Evolutionary conservation across 495 filamentous ascomycete genomes (phyloP).

Genomic region (Astrothelium subdiscretum): DNA sequence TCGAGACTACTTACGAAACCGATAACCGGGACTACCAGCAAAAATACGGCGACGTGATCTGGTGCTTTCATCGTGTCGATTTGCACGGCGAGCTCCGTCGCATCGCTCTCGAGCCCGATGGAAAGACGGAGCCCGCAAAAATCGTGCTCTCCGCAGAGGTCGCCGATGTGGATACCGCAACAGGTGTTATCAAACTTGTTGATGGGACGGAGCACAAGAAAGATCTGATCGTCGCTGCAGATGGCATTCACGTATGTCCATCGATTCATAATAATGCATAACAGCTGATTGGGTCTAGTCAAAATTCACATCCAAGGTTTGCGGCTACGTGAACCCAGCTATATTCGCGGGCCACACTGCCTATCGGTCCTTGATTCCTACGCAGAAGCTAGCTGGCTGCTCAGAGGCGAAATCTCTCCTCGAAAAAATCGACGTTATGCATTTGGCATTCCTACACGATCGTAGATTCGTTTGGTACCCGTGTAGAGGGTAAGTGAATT

Average conservation of each 20-base stretch:
- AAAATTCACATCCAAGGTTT: too few species aligned
- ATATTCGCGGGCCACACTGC: too few species aligned
- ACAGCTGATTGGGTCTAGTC: too few species aligned
- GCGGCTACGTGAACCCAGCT: too few species aligned
- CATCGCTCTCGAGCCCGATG: slow-evolving; percentile 27
- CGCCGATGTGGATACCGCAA: slow-evolving; percentile 27
- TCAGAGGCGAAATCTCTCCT: too few species aligned
- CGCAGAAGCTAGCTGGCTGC: too few species aligned
- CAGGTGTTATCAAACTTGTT: slow-evolving; percentile 27
- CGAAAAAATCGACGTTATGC: too few species aligned
- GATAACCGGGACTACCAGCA: not conserved
- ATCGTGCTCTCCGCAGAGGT: slow-evolving; percentile 25
- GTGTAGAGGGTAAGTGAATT: too few species aligned
- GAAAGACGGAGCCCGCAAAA: slow-evolving; percentile 25
- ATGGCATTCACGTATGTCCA: slow-evolving; percentile 37
- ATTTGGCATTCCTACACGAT: too few species aligned
- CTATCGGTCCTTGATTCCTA: too few species aligned
- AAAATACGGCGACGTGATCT: slow-evolving; percentile 20
- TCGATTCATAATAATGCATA: too few species aligned
- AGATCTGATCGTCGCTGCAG: slow-evolving; percentile 39
- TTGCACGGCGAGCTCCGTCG: slow-evolving; percentile 36
- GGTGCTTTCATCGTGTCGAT: slow-evolving; percentile 43
- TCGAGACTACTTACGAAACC: not conserved
- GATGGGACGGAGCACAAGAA: slow-evolving; percentile 23
- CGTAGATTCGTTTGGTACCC: too few species aligned